A percentile compares a stretch with the other conserved stretches of the same genome.
Conservation (phyloP, 495 filamentous ascomycete species). For the Penicillium coprophilum region DNA sequence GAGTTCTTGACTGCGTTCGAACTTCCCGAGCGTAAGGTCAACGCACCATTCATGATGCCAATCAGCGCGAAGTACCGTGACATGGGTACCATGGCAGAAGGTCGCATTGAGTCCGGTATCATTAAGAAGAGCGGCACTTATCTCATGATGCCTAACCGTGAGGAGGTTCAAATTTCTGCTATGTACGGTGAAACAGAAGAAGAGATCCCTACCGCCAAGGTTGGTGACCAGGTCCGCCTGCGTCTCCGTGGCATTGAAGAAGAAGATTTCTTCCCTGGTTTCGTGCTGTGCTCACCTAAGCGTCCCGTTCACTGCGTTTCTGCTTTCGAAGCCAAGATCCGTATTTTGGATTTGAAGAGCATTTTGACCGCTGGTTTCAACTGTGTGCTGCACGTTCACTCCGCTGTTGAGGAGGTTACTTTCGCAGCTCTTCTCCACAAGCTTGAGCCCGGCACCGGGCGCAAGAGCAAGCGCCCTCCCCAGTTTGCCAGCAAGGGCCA, state of each 20-base stretch:
- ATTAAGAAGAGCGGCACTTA: constrained; percentile 81
- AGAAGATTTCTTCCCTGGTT: constrained; percentile 95
- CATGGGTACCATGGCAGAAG: constrained; percentile 97
- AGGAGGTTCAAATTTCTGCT: constrained; percentile 73
- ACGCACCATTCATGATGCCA: constrained; percentile 99
- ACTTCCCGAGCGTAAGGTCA: constrained; percentile 89
- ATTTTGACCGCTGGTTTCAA: constrained; percentile 91
- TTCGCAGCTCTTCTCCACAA: constrained; percentile 86
- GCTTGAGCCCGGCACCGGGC: constrained; percentile 90
- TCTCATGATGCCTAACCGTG: constrained; percentile 92
- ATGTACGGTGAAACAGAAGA: constrained; percentile 97
- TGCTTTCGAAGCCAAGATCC: constrained; percentile 93
- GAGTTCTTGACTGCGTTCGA: constrained; percentile 92
- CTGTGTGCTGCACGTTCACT: constrained; percentile 86
- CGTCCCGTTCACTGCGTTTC: constrained; percentile 87
- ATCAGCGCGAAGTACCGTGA: constrained; percentile 93
- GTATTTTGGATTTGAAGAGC: constrained; percentile 89
- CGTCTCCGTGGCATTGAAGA: constrained; percentile 93
- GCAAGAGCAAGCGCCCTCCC: constrained; percentile 89
- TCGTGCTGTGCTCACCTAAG: constrained; percentile 91
- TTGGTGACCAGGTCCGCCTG: constrained; percentile 92
- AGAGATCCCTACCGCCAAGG: constrained; percentile 73
- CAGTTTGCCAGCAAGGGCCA: constrained; percentile 90
- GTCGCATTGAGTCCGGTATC: constrained; percentile 92
- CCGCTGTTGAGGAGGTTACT: constrained; percentile 93